Evolutionary conservation across 768 basidiomycete species (phyloP).

Genomic region (Tricholoma hemisulphureum): DNA sequence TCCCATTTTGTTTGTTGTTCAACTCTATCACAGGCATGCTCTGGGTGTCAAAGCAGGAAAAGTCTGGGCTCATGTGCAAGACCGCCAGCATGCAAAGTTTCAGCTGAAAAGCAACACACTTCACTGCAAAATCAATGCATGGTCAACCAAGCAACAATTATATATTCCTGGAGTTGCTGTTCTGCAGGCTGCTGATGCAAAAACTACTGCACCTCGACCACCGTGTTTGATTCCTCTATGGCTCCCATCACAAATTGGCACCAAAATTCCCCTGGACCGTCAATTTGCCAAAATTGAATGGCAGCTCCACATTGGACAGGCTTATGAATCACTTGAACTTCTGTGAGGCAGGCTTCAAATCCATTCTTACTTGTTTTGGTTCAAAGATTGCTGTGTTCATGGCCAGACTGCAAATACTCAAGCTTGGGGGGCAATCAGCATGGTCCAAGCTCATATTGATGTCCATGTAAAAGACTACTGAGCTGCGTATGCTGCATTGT

Average conservation of each 20-base stretch:
- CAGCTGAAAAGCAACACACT: constrained; percentile 10
- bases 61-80: constrained; percentile 6
- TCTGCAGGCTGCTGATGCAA: not conserved
- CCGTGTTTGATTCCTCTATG: not conserved
- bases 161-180: constrained; percentile 10
- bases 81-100: constrained; percentile 6
- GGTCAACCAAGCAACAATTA: constrained; percentile 10
- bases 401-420: constrained; percentile 12
- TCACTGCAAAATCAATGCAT: constrained; percentile 8
- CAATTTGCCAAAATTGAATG: constrained; percentile 9
- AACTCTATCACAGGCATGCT: not conserved
- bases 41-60: constrained; percentile 1
- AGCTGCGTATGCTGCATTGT: constrained; percentile 2
- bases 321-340: constrained; percentile 10
- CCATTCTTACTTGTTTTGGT: constrained; percentile 1
- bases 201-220: not conserved
- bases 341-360: constrained; percentile 7
- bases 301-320: constrained; percentile 7
- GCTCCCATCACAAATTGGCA: constrained; percentile 6
- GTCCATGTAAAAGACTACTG: constrained; percentile 5
- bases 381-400: constrained; percentile 4
- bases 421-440: not conserved
- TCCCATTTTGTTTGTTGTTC: too few species aligned
- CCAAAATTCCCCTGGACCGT: not conserved
- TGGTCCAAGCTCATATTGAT: not conserved